phyloP scores from a whole-genome alignment of 1,284 basidiomycete species.

The Fistulinella cinereoalba region DNA sequence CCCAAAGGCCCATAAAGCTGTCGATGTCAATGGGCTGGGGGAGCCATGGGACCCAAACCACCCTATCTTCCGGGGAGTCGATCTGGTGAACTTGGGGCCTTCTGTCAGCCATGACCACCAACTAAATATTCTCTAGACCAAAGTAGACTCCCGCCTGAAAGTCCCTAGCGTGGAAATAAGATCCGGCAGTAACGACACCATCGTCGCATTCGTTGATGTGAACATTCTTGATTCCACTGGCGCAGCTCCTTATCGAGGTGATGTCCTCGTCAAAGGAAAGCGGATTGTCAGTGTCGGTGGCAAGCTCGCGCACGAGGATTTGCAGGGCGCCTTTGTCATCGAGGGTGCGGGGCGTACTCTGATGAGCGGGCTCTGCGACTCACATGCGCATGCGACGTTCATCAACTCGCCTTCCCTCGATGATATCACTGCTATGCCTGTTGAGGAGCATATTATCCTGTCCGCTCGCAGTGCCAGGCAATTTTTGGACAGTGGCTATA shows the following conservation, averaged over 20 bases:
- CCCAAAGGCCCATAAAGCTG: not conserved
- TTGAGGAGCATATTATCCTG: constrained; percentile 31
- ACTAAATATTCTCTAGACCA: constrained; percentile 17
- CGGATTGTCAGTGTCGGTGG: constrained; percentile 29
- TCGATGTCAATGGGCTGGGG: constrained; percentile 22
- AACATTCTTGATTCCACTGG: constrained; percentile 36
- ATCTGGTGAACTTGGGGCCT: constrained; percentile 17
- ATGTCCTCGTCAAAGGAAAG: constrained; percentile 32
- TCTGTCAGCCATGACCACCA: not conserved
- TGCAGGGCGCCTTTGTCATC: constrained; percentile 20
- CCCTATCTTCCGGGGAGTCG: constrained; percentile 23
- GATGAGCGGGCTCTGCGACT: constrained; percentile 31
- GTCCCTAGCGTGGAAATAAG: constrained; percentile 27
- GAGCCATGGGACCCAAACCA: constrained; percentile 22
- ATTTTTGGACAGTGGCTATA: constrained; percentile 33
- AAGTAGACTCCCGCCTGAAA: constrained; percentile 21
- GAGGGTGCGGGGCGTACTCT: constrained; percentile 29
- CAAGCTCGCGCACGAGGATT: constrained; percentile 16
- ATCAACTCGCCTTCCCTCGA: constrained; percentile 28
- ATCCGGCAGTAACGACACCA: constrained; percentile 19
- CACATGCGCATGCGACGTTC: constrained; percentile 28
- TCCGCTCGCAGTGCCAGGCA: constrained; percentile 25
- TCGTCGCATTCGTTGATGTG: constrained; percentile 31
- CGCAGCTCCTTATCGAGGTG: constrained; percentile 26
- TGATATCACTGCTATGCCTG: constrained; percentile 21